Percentiles rank a stretch among this genome's conserved stretches.
Evolutionary conservation across 1,139 yeast genomes (phyloP).

Genomic region (Geotrichum siamense): DNA sequence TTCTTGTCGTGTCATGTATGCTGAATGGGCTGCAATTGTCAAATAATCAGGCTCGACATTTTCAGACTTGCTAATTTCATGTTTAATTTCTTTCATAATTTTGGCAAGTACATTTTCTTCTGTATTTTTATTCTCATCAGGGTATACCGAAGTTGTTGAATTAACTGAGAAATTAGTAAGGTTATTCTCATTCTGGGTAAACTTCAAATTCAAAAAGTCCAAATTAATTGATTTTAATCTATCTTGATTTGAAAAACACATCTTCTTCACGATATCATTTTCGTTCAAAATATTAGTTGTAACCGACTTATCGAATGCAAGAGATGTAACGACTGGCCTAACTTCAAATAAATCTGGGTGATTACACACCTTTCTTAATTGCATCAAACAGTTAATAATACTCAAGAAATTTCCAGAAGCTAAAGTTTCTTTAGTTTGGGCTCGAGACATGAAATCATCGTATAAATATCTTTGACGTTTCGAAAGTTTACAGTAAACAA

Average conservation of each 20-base stretch:
- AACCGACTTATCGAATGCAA: slow-evolving; percentile 64
- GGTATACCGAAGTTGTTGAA: slow-evolving; percentile 42
- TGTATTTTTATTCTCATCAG: slow-evolving; percentile 32
- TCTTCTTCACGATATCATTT: slow-evolving; percentile 42
- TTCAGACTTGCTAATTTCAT: slow-evolving; percentile 14
- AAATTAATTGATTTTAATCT: slow-evolving; percentile 40
- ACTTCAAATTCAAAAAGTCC: slow-evolving; percentile 53
- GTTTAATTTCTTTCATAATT: slow-evolving; percentile 12
- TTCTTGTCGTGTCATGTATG: slow-evolving; percentile 44
- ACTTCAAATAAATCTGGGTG: slow-evolving; percentile 97
- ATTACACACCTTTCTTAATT: slow-evolving; percentile 91
- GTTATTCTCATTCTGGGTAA: slow-evolving; percentile 43
- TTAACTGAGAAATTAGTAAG: slow-evolving; percentile 45
- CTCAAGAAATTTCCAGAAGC: slow-evolving; percentile 93
- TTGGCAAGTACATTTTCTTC: slow-evolving; percentile 34
- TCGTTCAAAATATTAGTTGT: slow-evolving; percentile 43
- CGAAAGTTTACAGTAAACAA: slow-evolving; percentile 84
- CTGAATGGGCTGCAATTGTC: slow-evolving; percentile 56
- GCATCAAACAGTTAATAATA: slow-evolving; percentile 96
- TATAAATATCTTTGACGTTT: slow-evolving; percentile 87
- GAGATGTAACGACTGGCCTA: slow-evolving; percentile 87
- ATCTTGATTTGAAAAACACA: slow-evolving; percentile 31
- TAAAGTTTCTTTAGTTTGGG: slow-evolving; percentile 88
- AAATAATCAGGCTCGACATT: slow-evolving; percentile 41
- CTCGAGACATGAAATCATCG: slow-evolving; percentile 96